Base-by-base conservation (phyloP, 768 basidiomycete species). In the Amanita thiersii region DNA sequence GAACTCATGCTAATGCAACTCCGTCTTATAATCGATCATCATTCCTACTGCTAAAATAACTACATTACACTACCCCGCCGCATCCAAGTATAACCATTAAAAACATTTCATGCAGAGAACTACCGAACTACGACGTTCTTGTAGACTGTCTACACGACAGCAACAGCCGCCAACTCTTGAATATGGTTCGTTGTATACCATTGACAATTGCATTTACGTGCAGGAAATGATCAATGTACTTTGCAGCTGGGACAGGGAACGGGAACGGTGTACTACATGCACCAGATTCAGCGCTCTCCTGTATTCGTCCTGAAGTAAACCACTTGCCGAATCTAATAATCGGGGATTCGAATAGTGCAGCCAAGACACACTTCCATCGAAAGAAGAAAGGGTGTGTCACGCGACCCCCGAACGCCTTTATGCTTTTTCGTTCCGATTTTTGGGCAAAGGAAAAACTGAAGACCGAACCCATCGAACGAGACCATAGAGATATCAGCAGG, bases 341-440 rank as follows among this genome's bases (percentile, higher is more conserved):
- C n/a, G n/a, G n/a, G n/a, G n/a, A n/a, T n/a, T n/a, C n/a, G n/a
- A n/a, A n/a, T n/a, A n/a, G n/a, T n/a, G n/a, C n/a, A n/a, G n/a
- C n/a, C n/a, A 28, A 3, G 10, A 11, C 17, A 9, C 7, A 20
- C 4, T 4, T 14, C 25, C 5, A 12, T 18, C 26, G 17, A 56
- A 59, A 53, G 60, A 56, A 52, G 25, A 19, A 20, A 17, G 33
- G 56, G 53, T 75, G 81, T 54, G 72, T 84, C 25, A 72, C 76
- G 23, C 76, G 84, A 15, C 84, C 85, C 1, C 70, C 81, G 31
- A 88, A 88, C 50, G 77, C 82, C 4, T 88, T 86, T 64, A 80
- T 88, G 56, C 60, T 83, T 41, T 88, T 73, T 56, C 75, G 84
- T 15, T 79, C 73, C 28, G 69, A 69, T 51, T 69, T 79, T 37